These are phyloP conservation scores for Coelastrella sp. DNA, from an alignment of 139 green algal species.

Conservation along the genomic window DNA sequence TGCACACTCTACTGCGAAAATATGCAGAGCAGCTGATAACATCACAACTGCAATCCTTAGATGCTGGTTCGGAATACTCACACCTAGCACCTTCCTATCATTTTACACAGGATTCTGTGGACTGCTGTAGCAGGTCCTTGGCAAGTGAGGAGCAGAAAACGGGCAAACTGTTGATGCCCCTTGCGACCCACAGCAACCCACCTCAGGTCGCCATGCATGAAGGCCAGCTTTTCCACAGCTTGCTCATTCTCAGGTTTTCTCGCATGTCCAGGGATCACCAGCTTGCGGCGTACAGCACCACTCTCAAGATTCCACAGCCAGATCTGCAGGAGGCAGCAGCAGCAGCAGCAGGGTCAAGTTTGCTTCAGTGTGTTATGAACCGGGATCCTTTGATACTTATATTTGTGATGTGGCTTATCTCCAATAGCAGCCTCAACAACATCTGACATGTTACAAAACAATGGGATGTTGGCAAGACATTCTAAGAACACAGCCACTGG, in stretches of 20 bases:
- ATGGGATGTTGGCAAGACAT: no score
- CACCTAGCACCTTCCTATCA: no score
- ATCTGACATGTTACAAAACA: no score
- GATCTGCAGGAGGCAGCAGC: conserved; percentile 17
- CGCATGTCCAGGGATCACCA: not conserved
- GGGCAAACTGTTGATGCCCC: no score
- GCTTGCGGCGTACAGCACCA: conserved; percentile 18
- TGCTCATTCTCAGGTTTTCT: conserved; percentile 1
- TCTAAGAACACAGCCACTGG: not conserved
- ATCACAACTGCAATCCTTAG: no score
- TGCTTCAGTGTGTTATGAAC: not conserved
- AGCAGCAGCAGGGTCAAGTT: not conserved
- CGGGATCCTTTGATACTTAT: not conserved
- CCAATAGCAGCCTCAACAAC: no score
- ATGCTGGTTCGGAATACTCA: no score
- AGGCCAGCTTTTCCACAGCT: conserved; percentile 27
- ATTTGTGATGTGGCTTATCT: not conserved
- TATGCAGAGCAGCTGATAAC: no score
- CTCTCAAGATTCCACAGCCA: conserved; percentile 44
- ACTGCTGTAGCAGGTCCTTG: not conserved
- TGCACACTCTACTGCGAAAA: no score
- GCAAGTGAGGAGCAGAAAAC: not conserved
- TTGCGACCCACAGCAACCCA: not conserved
- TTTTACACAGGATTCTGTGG: no score
- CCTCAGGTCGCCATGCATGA: conserved; percentile 11